Percentiles rank a stretch among this genome's conserved stretches.
Evolutionary conservation across 257 asterid species (phyloP).

Genomic region (Capsicum rhomboideum): DNA sequence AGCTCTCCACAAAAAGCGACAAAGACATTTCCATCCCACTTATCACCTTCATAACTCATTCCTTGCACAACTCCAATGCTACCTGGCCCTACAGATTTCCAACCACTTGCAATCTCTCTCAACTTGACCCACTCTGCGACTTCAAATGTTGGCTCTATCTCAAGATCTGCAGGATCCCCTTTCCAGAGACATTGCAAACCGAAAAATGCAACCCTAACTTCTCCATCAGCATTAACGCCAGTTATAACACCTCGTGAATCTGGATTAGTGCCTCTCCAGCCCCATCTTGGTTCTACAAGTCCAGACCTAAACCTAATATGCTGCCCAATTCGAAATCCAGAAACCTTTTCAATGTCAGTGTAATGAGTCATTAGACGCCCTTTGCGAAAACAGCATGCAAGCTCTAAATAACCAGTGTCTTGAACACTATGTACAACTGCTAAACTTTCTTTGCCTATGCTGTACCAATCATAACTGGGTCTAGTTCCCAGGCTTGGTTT

Average conservation of each 20-base stretch:
- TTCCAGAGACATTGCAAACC: slow-evolving; percentile 84
- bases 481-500: slow-evolving; percentile 84
- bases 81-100: slow-evolving; percentile 80
- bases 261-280: slow-evolving; percentile 82
- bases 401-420: slow-evolving; percentile 84
- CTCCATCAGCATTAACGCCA: slow-evolving; percentile 76
- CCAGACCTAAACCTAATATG: slow-evolving; percentile 69
- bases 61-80: slow-evolving; percentile 90
- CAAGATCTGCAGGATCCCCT: slow-evolving; percentile 91
- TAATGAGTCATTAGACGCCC: slow-evolving; percentile 73
- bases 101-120: slow-evolving; percentile 36
- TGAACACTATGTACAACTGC: slow-evolving; percentile 89
- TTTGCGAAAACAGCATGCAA: slow-evolving; percentile 90
- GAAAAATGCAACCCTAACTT: slow-evolving; percentile 63
- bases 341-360: slow-evolving; percentile 85
- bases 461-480: slow-evolving; percentile 98
- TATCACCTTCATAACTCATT: slow-evolving; percentile 53
- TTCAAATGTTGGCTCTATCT: slow-evolving; percentile 58
- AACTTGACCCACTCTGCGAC: slow-evolving; percentile 91
- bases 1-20: slow-evolving; percentile 94
- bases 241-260: slow-evolving; percentile 74
- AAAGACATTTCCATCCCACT: slow-evolving; percentile 49
- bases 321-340: slow-evolving; percentile 76
- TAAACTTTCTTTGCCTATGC: slow-evolving; percentile 78
- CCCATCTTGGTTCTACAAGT: slow-evolving; percentile 90